Base-by-base conservation (phyloP, 2,329 filamentous ascomycete species). In the Cryphonectria naterciae region DNA sequence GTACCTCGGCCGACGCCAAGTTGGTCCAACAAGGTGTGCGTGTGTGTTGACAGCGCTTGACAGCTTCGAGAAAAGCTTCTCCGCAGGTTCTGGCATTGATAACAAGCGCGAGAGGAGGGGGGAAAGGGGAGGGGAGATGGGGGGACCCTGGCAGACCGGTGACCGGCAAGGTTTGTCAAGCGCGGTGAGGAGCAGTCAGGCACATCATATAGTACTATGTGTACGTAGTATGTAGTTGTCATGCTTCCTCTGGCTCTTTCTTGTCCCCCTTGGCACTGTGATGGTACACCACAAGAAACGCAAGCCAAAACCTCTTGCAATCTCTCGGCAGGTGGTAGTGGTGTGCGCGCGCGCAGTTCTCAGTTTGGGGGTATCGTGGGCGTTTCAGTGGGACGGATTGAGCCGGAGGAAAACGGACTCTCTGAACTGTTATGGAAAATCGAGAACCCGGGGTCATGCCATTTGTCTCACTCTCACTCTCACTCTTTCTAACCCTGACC, bases 21-120 rank as follows among this genome's bases (percentile, higher is more conserved):
- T 22, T 11, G 39, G 62, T 28, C 43, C 10, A 25, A 25, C 25
- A 63, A 63, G 46, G 46, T 49, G 19, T 46, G 28, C 3, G 28
- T n/a, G n/a, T 13, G 52, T 32, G 54, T 32, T 32, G 54, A 58
- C 54, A 58, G 54, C 25, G 54, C 54, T 39, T 61, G 58, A 61
- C 32, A 39, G 58, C 58, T 61, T 61, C 58, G 58, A 61, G 58
- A 61, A 61, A 37, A 61, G 19, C 35, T n/a, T n/a, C 58, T 61
- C 28, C 56, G 32, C 32, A 37, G 15, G 15, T 46, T 46, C 46
- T 49, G 58, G 58, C 58, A 37, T 39, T 61, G 58, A 37, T 61
- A 61, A 39, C 58, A 61, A 39, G 35, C 58, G 58, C 32, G 25
- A 32, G 54, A 32, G 13, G 54, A 15, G 52, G n/a, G 52, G 28